Base-by-base conservation (phyloP, 2,329 filamentous ascomycete genomes). In the Aspergillus brunneoviolaceus region DNA sequence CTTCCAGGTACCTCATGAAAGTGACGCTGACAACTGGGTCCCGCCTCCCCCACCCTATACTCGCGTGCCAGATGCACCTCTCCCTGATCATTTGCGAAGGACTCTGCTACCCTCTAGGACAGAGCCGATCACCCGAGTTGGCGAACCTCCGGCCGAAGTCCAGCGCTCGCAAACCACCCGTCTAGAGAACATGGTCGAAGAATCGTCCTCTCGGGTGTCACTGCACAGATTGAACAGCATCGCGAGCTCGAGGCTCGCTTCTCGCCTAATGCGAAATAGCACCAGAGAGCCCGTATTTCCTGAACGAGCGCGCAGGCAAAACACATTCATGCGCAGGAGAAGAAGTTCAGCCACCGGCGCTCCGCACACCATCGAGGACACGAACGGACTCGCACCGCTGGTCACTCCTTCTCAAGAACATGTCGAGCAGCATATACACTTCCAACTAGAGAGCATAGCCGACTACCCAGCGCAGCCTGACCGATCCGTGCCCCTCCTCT, bases 1-100 rank as follows among this genome's bases (percentile, higher is more conserved):
- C 25, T 67, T 68, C 48, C 89, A 93, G 68, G 83, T 92, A 66
- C 91, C 91, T 4, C 90, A 95, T 73, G 91, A 95, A 74, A 94
- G 90, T 64, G 91, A 95, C 72, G 90, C 91, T 4, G 91, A 95
- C 69, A 91, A 93, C 67, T 96, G 91, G 91, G 89, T 92, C 4
- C 90, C 91, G 5, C 91, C 91, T 5, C 91, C 91, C 9, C 91
- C 91, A 3, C 90, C 90, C 1, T 96, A 96, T 61, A 72, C 69
- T 23, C 73, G 68, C 9, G 70, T 77, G 21, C 63, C 75, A 14
- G 72, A 73, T 27, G 66, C 53, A 35, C 73, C 74, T n/a, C 68
- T 78, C 7, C 76, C 76, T n/a, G 74, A 76, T 12, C 67, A 74
- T 59, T 62, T 78, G 11, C 69, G 66, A 63, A 67, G 70, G 56